These are phyloP conservation scores for Aureobasidium melanogenum DNA, from an alignment of 2,329 filamentous ascomycete genomes.

Conservation along the genomic window DNA sequence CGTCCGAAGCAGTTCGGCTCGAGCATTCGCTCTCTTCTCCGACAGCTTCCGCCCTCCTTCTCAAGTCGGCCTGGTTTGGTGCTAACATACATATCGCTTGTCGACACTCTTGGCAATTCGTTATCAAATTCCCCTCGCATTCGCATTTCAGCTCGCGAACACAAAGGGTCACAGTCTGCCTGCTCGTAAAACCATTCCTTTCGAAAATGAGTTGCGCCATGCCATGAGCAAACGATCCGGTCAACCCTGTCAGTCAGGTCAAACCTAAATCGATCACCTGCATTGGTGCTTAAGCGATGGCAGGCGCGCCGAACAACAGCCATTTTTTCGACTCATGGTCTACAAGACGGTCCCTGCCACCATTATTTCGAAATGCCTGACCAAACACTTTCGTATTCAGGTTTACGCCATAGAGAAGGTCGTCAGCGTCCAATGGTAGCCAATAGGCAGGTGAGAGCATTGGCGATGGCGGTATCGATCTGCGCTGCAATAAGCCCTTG, in stretches of 20 bases:
- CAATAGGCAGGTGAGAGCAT: not conserved
- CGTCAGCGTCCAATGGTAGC: not conserved
- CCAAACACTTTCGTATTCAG: not conserved
- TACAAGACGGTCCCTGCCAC: not conserved
- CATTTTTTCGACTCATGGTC: not conserved
- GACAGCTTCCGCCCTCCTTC: constrained; percentile 1
- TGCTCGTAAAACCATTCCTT: not conserved
- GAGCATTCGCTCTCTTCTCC: constrained; percentile 2
- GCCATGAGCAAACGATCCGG: not conserved
- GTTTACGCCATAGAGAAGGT: not conserved
- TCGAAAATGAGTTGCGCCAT: not conserved
- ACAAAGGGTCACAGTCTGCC: not conserved
- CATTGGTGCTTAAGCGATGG: constrained; percentile 8
- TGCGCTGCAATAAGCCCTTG: not conserved
- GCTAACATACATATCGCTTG: not conserved
- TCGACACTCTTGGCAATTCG: not conserved
- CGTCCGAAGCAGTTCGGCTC: constrained; percentile 9
- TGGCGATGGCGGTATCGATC: not conserved
- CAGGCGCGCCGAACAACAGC: not conserved
- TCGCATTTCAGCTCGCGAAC: not conserved
- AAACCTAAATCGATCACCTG: constrained; percentile 7
- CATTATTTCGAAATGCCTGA: not conserved
- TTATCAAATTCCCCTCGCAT: not conserved
- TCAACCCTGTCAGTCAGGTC: not conserved
- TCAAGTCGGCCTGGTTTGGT: not conserved